Evolutionary conservation across 306 rosid species (phyloP).

Genomic region (Cicer bijugum): DNA sequence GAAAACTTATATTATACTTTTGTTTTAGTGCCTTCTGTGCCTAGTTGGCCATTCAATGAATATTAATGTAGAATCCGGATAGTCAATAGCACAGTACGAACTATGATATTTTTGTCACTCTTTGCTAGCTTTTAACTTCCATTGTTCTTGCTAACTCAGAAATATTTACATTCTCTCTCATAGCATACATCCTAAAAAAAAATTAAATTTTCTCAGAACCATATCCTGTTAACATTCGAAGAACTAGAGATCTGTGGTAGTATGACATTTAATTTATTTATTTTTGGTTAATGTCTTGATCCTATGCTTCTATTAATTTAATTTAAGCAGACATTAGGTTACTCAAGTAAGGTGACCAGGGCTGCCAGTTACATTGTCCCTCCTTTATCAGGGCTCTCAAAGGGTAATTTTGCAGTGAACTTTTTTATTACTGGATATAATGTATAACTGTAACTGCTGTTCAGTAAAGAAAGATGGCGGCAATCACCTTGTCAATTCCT

Average conservation of each 20-base stretch:
- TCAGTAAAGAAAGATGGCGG: conserved; percentile 21
- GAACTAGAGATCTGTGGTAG: conserved; percentile 20
- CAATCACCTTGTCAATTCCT: conserved; percentile 28
- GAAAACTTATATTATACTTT: conserved; percentile 4
- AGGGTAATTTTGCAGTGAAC: conserved; percentile 58
- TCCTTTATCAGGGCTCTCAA: conserved; percentile 68
- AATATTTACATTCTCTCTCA: not conserved
- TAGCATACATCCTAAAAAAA: too few species aligned
- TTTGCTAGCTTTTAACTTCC: not conserved
- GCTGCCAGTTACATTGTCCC: conserved; percentile 60
- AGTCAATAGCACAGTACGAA: conserved; percentile 16
- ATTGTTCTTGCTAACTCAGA: conserved; percentile 19
- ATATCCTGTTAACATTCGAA: conserved; percentile 35
- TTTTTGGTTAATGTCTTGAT: conserved; percentile 44
- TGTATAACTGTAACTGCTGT: conserved; percentile 22
- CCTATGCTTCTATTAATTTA: conserved; percentile 47
- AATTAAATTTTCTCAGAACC: conserved; percentile 2
- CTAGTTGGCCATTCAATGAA: not conserved
- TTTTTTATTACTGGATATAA: conserved; percentile 30
- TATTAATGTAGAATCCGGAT: conserved; percentile 13
- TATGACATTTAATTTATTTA: conserved; percentile 31
- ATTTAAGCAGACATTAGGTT: conserved; percentile 69
- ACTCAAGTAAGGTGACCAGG: conserved; percentile 48
- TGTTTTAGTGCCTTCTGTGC: not conserved
- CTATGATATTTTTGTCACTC: conserved; percentile 17